Base-by-base conservation (phyloP, 169 alveolate species). In the Cyclospora cayetanensis region DNA sequence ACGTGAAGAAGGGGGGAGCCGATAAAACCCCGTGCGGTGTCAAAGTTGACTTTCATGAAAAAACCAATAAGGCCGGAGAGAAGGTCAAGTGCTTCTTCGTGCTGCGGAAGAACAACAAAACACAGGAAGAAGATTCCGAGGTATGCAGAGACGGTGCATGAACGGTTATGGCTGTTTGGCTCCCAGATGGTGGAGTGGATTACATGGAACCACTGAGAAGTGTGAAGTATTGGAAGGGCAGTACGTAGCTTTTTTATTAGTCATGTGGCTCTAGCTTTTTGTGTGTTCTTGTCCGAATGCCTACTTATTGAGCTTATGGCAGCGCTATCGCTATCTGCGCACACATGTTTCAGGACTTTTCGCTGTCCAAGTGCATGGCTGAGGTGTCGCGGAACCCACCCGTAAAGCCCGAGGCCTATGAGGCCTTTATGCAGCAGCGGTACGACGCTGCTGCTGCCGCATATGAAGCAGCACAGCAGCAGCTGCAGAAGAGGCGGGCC, bases 351-450 rank as follows among this genome's bases (percentile, higher is more conserved):
- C 70, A 84, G 91, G 91, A 84, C 52, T 84, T 84, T 35, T 84
- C 91, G 1, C 53, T 84, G 35, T 35, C 68, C 37, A 84, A 84
- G 52, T 84, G 91, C 65, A 37, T 84, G 4, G n/a, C 91, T 29
- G 91, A 84, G 83, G 29, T 84, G n/a, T 46, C 91, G 5, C 12
- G 35, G 50, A 70, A 84, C 42, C 91, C 91, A 2, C 91, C 91
- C 0, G 53, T 68, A 15, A 43, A 65, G 1, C 43, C 65, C 0
- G 91, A 84, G 22, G 91, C 76, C 2, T 46, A 65, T 2, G 37
- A 22, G n/a, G 35, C 9, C 42, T 43, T 84, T 4, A n/a, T 84
- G 72, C 37, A 65, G 27, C 35, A 41, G 53, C 91, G 91, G 3
- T 65, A 84, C 70, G 83, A 66, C 34, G 20, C 65, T 0, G 91